Conservation (phyloP, 768 basidiomycete species). For the Lactarius akahatsu region DNA sequence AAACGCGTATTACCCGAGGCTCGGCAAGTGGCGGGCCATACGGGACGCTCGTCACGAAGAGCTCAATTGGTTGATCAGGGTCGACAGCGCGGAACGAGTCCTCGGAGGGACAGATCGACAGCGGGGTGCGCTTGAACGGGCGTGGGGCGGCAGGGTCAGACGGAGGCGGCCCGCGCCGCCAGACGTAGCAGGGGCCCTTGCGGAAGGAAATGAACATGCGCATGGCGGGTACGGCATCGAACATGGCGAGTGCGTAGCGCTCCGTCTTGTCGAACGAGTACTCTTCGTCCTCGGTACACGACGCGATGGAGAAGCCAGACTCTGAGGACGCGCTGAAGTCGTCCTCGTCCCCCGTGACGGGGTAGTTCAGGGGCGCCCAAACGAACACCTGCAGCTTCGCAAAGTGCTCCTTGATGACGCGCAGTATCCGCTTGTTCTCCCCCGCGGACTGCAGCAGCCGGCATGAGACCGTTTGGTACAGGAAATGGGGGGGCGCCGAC, state of each 20-base stretch:
- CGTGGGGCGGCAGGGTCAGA: not conserved
- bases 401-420: slow-evolving; percentile 19
- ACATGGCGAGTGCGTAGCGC: slow-evolving; percentile 24
- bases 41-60: slow-evolving; percentile 17
- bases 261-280: slow-evolving; percentile 23
- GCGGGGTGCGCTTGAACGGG: slow-evolving; percentile 13
- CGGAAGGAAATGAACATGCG: slow-evolving; percentile 26
- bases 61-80: slow-evolving; percentile 14
- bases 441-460: slow-evolving; percentile 13
- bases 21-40: slow-evolving; percentile 22
- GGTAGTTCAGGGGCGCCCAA: slow-evolving; percentile 23
- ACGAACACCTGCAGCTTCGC: slow-evolving; percentile 24
- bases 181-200: slow-evolving; percentile 18
- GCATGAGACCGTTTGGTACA: not conserved
- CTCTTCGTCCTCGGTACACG: slow-evolving; percentile 19
- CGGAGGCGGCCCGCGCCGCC: slow-evolving; percentile 10
- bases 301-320: slow-evolving; percentile 25
- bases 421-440: slow-evolving; percentile 26
- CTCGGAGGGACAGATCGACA: slow-evolving; percentile 5
- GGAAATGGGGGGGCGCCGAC: not conserved
- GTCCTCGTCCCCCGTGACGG: slow-evolving; percentile 12
- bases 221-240: slow-evolving; percentile 21
- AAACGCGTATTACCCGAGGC: not conserved
- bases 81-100: slow-evolving; percentile 22
- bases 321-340: slow-evolving; percentile 3